Conservation (phyloP, 1,284 basidiomycete species). For the Malassezia dermatis region DNA sequence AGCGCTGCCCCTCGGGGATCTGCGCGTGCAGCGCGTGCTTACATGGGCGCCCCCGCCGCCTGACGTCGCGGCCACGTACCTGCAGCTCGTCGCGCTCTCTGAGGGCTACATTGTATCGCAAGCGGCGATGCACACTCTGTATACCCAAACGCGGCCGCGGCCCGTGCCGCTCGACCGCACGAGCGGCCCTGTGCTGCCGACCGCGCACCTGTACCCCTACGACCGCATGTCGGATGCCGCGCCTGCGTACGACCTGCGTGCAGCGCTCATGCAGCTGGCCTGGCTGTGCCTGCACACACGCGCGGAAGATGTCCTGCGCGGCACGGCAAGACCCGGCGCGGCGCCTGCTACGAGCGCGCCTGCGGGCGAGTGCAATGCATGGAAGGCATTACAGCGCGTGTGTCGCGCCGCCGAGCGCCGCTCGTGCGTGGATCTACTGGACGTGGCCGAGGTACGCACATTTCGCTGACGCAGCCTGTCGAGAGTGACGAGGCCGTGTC, state of each 20-base stretch:
- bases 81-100: constrained; percentile 58
- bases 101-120: constrained; percentile 62
- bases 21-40: constrained; percentile 27
- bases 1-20: constrained; percentile 20
- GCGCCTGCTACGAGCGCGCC: not conserved
- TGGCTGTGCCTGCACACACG: constrained; percentile 13
- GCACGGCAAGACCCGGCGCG: not conserved
- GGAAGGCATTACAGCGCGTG: not conserved
- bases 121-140: constrained; percentile 8
- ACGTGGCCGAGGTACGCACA: not conserved
- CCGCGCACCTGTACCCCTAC: not conserved
- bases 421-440: not conserved
- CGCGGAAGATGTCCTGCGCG: not conserved
- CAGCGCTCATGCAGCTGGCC: constrained; percentile 12
- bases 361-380: not conserved
- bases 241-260: constrained; percentile 11
- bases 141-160: not conserved
- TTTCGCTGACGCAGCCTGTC: not conserved
- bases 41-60: constrained; percentile 21
- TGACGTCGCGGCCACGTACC: constrained; percentile 53
- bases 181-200: constrained; percentile 7
- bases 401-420: not conserved
- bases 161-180: not conserved
- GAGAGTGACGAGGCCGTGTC: not conserved
- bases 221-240: not conserved